Conservation (phyloP, 73 alveolate genomes). For the Stentor coeruleus region DNA sequence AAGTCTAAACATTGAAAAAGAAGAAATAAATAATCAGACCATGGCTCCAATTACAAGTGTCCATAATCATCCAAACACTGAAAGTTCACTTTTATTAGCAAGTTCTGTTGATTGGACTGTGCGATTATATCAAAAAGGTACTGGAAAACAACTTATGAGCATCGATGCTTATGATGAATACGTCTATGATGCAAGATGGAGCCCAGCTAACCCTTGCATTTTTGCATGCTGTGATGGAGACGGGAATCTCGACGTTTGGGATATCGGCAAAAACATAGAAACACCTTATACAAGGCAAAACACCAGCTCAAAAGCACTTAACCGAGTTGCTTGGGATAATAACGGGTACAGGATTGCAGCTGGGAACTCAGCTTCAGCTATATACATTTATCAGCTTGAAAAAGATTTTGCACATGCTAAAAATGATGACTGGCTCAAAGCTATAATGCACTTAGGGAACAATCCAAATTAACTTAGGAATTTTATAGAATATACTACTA, state of each 20-base stretch:
- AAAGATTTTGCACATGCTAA: background rate
- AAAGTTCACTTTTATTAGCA: background rate
- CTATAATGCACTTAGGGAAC: too few relatives aligned
- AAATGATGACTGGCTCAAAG: constrained; percentile 19
- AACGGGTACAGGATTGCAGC: constrained; percentile 7
- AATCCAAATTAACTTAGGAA: too few relatives aligned
- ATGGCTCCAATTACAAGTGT: constrained; percentile 21
- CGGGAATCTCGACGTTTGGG: constrained; percentile 24
- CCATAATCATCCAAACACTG: constrained; percentile 15
- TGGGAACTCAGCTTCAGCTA: constrained; percentile 21
- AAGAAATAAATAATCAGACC: background rate
- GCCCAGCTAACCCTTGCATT: constrained; percentile 13
- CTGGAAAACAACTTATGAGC: background rate
- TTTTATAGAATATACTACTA: too few relatives aligned
- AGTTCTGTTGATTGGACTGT: constrained; percentile 23
- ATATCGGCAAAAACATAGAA: background rate
- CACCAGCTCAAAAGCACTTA: background rate
- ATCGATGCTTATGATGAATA: constrained; percentile 25
- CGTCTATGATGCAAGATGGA: constrained; percentile 16
- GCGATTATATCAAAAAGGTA: background rate
- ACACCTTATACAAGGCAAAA: constrained; percentile 8
- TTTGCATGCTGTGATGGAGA: constrained; percentile 22
- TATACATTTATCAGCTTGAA: background rate
- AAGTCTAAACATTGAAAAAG: background rate
- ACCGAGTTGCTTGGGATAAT: constrained; percentile 2